Base-by-base conservation (phyloP, 2,329 filamentous ascomycete genomes). In the Fusarium sp. region DNA sequence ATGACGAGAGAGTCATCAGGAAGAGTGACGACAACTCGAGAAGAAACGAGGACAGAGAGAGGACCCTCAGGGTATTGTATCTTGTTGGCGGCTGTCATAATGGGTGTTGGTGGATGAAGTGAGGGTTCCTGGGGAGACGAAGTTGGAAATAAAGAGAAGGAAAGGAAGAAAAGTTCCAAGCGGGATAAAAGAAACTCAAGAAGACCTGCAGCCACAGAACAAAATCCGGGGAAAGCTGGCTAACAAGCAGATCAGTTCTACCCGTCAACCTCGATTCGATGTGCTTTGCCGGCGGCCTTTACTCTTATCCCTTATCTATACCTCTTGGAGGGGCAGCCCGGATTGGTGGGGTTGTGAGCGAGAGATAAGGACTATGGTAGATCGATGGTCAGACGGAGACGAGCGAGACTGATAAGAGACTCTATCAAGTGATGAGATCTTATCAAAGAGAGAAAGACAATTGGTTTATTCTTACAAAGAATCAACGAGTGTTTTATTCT, bases 21-120 rank as follows among this genome's bases (percentile, higher is more conserved):
- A 60, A 92, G 90, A 45, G 91, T 91, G 73, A 98, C 84, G 51
- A 98, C 89, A 59, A 93, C 93, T 73, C 94, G 89, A 26, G 91
- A 92, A 2, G 96, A 98, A 60, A 92, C 92, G 60, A 98, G 86
- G 61, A 98, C 93, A 43, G 89, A 90, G 74, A 94, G 75, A 42
- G 81, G 77, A 44, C 77, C 80, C 62, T 74, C 67, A n/a, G 54
- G 57, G 17, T 51, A 57, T 26, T 71, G 57, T 15, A 72, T 58
- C 38, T 57, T 61, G 36, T 68, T 71, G 60, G 62, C 45, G 45
- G 73, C 75, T 39, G 77, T 76, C 79, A 82, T 82, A 57, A 64
- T 70, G 70, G 56, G 24, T 24, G 51, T 42, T 44, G 39, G 53
- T 36, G 22, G 28, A 2, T 36, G 17, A n/a, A 36, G 26, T 34